phyloP scores from a whole-genome alignment of 306 rosid species.

The Ormosia emarginata region DNA sequence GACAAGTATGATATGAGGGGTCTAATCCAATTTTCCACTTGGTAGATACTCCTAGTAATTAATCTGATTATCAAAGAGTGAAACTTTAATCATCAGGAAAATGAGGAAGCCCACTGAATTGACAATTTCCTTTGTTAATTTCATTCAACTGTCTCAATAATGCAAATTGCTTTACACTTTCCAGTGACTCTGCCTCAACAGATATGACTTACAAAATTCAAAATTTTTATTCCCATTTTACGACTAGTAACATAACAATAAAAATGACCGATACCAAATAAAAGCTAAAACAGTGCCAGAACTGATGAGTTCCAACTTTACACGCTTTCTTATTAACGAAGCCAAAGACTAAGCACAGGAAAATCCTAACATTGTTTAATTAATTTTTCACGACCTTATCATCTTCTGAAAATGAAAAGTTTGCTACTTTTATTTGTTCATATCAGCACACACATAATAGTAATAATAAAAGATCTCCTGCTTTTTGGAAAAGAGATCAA shows the following conservation, averaged over 20 bases:
- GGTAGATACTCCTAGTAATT: background rate
- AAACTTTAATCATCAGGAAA: background rate
- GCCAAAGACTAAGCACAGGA: slow-evolving; percentile 19
- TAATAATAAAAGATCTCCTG: background rate
- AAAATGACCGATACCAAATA: slow-evolving; percentile 6
- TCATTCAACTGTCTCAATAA: background rate
- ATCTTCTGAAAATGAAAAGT: slow-evolving; percentile 21
- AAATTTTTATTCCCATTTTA: background rate
- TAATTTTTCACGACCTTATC: background rate
- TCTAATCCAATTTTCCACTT: background rate
- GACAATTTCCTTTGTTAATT: background rate
- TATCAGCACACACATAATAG: background rate
- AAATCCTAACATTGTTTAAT: slow-evolving; percentile 21
- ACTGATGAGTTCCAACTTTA: background rate
- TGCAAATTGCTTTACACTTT: background rate
- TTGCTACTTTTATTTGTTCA: slow-evolving; percentile 6
- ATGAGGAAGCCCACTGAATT: background rate
- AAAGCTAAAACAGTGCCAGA: slow-evolving; percentile 13
- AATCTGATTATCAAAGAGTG: background rate
- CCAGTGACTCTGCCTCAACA: slow-evolving; percentile 20
- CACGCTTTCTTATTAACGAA: slow-evolving; percentile 6
- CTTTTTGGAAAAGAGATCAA: slow-evolving; percentile 25
- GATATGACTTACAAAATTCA: background rate
- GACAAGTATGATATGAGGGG: background rate
- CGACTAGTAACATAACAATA: background rate